These are phyloP conservation scores for Mortierella sp. DNA, from an alignment of 371 early-diverging fungal genomes.

Conservation along the genomic window DNA sequence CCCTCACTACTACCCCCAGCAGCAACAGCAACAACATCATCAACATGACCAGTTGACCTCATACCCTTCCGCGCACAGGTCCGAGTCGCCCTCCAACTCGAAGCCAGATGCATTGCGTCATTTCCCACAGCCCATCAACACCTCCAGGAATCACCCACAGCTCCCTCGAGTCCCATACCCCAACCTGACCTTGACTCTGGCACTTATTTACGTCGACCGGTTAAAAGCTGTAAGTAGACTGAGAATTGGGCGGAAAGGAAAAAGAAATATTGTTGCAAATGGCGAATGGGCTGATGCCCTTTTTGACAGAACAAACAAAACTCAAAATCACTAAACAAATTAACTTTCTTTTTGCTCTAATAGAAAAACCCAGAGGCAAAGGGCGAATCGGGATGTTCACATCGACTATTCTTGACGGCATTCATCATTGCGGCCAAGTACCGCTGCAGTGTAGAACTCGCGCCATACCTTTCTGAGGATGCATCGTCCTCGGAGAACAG, in stretches of 20 bases:
- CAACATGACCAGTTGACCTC: neutral
- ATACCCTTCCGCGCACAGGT: neutral
- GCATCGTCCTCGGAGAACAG: neutral
- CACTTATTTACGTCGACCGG: conserved; percentile 69
- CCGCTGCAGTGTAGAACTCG: conserved; percentile 59
- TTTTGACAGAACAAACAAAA: neutral
- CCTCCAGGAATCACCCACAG: neutral
- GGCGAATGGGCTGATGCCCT: neutral
- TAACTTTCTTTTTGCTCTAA: neutral
- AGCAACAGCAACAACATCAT: neutral
- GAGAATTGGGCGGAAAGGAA: neutral
- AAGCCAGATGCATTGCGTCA: neutral
- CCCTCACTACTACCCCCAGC: neutral
- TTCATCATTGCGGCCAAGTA: conserved; percentile 72
- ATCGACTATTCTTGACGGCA: conserved; percentile 69
- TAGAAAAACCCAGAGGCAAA: conserved; percentile 65
- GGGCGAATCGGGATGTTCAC: conserved; percentile 69
- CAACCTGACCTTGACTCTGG: conserved; percentile 64
- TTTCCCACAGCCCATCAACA: neutral
- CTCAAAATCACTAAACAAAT: neutral
- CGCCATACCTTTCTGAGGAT: conserved; percentile 33
- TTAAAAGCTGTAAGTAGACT: conserved; percentile 65
- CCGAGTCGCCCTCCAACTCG: neutral
- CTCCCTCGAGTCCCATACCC: conserved; percentile 58
- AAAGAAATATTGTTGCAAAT: neutral